phyloP scores from a whole-genome alignment of 768 basidiomycete species.

The Lactarius indigo region DNA sequence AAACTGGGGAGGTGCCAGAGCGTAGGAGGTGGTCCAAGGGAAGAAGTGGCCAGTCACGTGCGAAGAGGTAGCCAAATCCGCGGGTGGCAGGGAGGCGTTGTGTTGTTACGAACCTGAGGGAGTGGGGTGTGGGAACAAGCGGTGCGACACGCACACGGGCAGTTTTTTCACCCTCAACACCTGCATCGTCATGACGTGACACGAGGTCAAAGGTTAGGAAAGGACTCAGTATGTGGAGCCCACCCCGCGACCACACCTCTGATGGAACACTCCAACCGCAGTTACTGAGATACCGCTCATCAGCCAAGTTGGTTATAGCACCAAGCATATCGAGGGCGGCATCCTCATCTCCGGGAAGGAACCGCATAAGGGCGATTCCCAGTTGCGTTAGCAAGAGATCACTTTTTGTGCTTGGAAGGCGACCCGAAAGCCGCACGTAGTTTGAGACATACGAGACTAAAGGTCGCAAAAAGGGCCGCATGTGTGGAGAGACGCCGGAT shows the following conservation, averaged over 20 bases:
- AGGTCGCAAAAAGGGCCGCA: constrained; percentile 43
- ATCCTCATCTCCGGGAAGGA: constrained; percentile 76
- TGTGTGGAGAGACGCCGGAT: constrained; percentile 29
- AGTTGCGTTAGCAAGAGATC: constrained; percentile 68
- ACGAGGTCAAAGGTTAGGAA: constrained; percentile 52
- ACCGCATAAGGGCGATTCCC: constrained; percentile 48
- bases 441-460: constrained; percentile 50
- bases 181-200: constrained; percentile 32
- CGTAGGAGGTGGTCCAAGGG: constrained; percentile 78
- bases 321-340: constrained; percentile 43
- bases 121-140: constrained; percentile 44
- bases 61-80: constrained; percentile 43
- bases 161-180: neutral
- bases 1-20: constrained; percentile 69
- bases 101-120: constrained; percentile 56
- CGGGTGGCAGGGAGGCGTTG: constrained; percentile 39
- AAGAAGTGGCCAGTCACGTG: constrained; percentile 62
- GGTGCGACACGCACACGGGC: constrained; percentile 46
- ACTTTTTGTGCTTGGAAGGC: constrained; percentile 50
- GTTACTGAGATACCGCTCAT: constrained; percentile 40
- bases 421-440: constrained; percentile 58
- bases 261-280: constrained; percentile 38
- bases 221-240: constrained; percentile 50
- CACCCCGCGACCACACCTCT: constrained; percentile 49
- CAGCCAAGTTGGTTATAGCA: constrained; percentile 38